These are phyloP conservation scores for Epichloe festucae DNA, from an alignment of 2,329 filamentous ascomycete species.

Conservation along the genomic window DNA sequence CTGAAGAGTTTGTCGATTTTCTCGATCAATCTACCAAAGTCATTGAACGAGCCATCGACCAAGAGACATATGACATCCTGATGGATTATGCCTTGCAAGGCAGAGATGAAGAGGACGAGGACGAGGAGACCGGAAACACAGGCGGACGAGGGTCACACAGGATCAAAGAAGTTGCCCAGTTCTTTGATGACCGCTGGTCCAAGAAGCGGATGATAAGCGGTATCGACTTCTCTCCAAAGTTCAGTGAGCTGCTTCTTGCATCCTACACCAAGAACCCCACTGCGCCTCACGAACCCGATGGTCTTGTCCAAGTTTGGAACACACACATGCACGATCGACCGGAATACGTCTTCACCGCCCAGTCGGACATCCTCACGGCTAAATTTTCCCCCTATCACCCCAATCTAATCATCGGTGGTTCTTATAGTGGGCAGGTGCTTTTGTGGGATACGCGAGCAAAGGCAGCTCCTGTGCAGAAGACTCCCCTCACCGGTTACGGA, in stretches of 20 bases:
- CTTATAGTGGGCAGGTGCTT: conserved; percentile 91
- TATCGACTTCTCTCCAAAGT: conserved; percentile 91
- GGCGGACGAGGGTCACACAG: conserved; percentile 59
- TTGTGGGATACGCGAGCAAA: conserved; percentile 93
- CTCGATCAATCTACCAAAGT: conserved; percentile 94
- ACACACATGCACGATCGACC: conserved; percentile 85
- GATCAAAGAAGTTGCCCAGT: conserved; percentile 80
- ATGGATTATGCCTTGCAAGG: conserved; percentile 85
- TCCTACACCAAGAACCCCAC: conserved; percentile 97
- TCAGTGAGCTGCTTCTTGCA: conserved; percentile 81
- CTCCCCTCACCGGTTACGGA: conserved; percentile 84
- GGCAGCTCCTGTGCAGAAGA: conserved; percentile 86
- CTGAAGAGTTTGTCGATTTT: conserved; percentile 88
- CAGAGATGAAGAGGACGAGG: conserved; percentile 64
- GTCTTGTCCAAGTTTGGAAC: conserved; percentile 94
- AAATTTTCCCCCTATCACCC: conserved; percentile 99
- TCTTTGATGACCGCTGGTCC: conserved; percentile 90
- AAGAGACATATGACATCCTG: conserved; percentile 83
- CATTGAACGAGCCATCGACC: conserved; percentile 85
- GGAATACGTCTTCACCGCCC: conserved; percentile 93
- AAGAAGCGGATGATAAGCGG: conserved; percentile 96
- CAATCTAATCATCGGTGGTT: conserved; percentile 88
- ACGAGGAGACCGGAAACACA: conserved; percentile 60
- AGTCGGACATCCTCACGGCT: conserved; percentile 87
- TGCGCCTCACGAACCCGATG: conserved; percentile 85